Evolutionary conservation across 2,329 filamentous ascomycete genomes (phyloP).

Genomic region (Amauroascus verrucosus): DNA sequence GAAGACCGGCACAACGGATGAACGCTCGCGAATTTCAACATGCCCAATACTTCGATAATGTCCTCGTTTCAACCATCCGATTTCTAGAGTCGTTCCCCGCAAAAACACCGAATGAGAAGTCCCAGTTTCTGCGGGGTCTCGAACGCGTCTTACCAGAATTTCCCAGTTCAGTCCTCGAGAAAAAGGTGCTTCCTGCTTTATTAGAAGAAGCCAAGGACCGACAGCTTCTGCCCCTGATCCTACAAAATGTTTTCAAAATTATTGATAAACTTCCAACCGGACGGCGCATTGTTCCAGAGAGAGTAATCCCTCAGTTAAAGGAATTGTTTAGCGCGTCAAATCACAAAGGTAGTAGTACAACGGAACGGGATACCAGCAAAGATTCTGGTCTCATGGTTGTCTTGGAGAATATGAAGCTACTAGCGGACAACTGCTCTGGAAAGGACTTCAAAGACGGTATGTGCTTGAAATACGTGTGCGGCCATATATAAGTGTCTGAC

Average conservation of each 20-base stretch:
- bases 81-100: slow-evolving; percentile 86
- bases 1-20: slow-evolving; percentile 76
- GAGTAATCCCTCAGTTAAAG: slow-evolving; percentile 71
- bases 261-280: slow-evolving; percentile 66
- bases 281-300: slow-evolving; percentile 70
- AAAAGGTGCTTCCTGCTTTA: slow-evolving; percentile 79
- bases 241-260: slow-evolving; percentile 90
- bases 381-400: slow-evolving; percentile 89
- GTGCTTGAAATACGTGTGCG: slow-evolving; percentile 22
- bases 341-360: slow-evolving; percentile 35
- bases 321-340: slow-evolving; percentile 63
- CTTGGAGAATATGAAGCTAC: slow-evolving; percentile 66
- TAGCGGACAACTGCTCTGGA: slow-evolving; percentile 71
- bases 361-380: slow-evolving; percentile 68
- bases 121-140: slow-evolving; percentile 80
- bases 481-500: neutral
- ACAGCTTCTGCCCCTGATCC: slow-evolving; percentile 70
- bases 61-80: slow-evolving; percentile 88
- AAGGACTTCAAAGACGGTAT: slow-evolving; percentile 89
- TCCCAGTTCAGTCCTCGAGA: slow-evolving; percentile 85
- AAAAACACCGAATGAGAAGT: slow-evolving; percentile 84
- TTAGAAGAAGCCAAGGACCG: slow-evolving; percentile 90
- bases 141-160: slow-evolving; percentile 83
- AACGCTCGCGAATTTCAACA: slow-evolving; percentile 87
- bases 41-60: slow-evolving; percentile 93